A percentile compares a stretch with the other conserved stretches of the same genome.
phyloP scores from a whole-genome alignment of 257 asterid species.

The Nicotiana obtusifolia region DNA sequence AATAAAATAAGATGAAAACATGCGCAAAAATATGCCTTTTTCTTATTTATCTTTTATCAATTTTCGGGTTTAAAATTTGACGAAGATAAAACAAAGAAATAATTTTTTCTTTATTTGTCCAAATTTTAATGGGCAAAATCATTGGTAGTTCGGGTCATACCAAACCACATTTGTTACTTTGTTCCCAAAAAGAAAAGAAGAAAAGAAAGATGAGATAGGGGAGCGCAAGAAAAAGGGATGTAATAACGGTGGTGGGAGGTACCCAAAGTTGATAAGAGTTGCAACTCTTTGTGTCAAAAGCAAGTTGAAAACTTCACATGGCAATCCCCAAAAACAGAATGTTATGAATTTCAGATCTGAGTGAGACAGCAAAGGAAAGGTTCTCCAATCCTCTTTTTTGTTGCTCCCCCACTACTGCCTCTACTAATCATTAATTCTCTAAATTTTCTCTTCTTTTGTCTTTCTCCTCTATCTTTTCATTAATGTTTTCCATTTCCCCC shows the following conservation, averaged over 20 bases:
- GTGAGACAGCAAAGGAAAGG: neutral
- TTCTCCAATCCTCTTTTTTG: constrained; percentile 7
- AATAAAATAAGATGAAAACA: too few species aligned
- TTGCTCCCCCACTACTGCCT: neutral
- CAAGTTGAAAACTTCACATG: constrained; percentile 1
- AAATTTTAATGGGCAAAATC: too few species aligned
- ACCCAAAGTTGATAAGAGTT: constrained; percentile 1
- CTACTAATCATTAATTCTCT: neutral
- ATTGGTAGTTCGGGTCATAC: too few species aligned
- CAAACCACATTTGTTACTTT: neutral
- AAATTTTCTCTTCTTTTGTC: too few species aligned
- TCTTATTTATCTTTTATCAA: too few species aligned
- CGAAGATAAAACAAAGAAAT: too few species aligned
- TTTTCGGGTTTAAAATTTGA: too few species aligned
- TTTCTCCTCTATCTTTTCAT: neutral
- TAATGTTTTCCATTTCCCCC: neutral
- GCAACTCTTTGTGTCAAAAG: neutral
- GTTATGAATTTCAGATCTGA: constrained; percentile 4
- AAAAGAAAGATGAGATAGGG: too few species aligned
- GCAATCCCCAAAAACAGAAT: constrained; percentile 10
- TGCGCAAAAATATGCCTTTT: too few species aligned
- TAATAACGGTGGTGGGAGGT: neutral
- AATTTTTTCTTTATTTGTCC: too few species aligned
- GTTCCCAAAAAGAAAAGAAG: neutral
- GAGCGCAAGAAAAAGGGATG: neutral